Conservation (phyloP, 345 rosid genomes). For the Stellera chamaejasme region DNA sequence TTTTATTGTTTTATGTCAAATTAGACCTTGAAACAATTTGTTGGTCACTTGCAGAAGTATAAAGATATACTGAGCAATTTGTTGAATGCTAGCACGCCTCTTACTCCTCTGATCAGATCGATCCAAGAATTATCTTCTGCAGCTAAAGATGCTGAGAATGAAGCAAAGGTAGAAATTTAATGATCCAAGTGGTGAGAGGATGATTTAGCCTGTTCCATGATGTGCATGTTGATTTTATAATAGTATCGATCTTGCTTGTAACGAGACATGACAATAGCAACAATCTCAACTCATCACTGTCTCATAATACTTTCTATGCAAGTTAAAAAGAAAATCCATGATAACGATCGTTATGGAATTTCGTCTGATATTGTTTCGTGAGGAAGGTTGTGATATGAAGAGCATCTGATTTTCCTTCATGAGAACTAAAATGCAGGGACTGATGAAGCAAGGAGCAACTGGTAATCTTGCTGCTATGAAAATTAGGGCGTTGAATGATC, state of each 20-base stretch:
- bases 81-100: slow-evolving; percentile 35
- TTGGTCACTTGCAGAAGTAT: slow-evolving; percentile 32
- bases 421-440: slow-evolving; percentile 39
- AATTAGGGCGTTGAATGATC: slow-evolving; percentile 64
- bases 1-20: slow-evolving; percentile 6
- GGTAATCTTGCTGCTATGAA: slow-evolving; percentile 23
- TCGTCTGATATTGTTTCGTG: too few species aligned
- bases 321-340: too few species aligned
- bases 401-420: too few species aligned
- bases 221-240: background rate
- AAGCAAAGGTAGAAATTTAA: slow-evolving; percentile 44
- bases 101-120: slow-evolving; percentile 44
- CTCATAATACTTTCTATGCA: too few species aligned
- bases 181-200: too few species aligned
- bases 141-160: slow-evolving; percentile 46
- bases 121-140: slow-evolving; percentile 49
- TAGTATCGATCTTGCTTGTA: background rate
- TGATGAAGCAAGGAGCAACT: slow-evolving; percentile 24
- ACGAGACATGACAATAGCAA: background rate
- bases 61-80: slow-evolving; percentile 37
- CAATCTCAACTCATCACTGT: too few species aligned
- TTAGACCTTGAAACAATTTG: background rate
- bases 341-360: too few species aligned
- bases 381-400: too few species aligned
- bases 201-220: background rate